These are phyloP conservation scores for Cercospora nicotianae DNA, from an alignment of 2,329 filamentous ascomycete species.

Conservation along the genomic window DNA sequence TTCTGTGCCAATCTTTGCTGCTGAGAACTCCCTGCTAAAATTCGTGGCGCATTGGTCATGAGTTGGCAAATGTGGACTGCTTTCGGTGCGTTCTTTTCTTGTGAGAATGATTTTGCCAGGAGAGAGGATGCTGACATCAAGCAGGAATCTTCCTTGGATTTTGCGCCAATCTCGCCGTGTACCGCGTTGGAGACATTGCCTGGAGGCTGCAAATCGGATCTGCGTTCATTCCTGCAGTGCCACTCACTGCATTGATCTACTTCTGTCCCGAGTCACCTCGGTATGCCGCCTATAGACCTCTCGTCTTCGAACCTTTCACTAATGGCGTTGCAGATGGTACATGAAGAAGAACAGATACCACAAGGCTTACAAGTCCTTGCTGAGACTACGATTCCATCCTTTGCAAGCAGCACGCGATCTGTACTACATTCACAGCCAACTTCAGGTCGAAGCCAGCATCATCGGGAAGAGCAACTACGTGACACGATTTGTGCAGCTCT, in stretches of 20 bases:
- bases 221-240: slow-evolving; percentile 50
- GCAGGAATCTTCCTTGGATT: slow-evolving; percentile 48
- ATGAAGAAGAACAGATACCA: slow-evolving; percentile 50
- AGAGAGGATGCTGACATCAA: not conserved
- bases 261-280: slow-evolving; percentile 42
- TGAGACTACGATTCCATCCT: slow-evolving; percentile 49
- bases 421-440: slow-evolving; percentile 50
- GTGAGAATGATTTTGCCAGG: no score
- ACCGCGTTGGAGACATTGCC: slow-evolving; percentile 40
- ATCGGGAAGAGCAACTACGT: slow-evolving; percentile 43
- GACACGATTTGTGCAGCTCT: slow-evolving; percentile 50
- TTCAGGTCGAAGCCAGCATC: slow-evolving; percentile 31
- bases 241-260: slow-evolving; percentile 47
- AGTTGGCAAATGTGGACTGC: slow-evolving; percentile 51
- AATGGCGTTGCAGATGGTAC: slow-evolving; percentile 28
- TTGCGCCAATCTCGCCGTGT: slow-evolving; percentile 46
- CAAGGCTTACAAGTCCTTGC: slow-evolving; percentile 53
- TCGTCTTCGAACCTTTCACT: not conserved
- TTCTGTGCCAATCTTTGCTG: slow-evolving; percentile 52
- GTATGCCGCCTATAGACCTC: not conserved
- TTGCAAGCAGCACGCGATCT: slow-evolving; percentile 58
- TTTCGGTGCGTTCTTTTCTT: not conserved
- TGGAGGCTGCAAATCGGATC: slow-evolving; percentile 52
- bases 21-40: slow-evolving; percentile 58
- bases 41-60: slow-evolving; percentile 60